Base-by-base conservation (phyloP, 495 filamentous ascomycete species). In the Podospora australis region DNA sequence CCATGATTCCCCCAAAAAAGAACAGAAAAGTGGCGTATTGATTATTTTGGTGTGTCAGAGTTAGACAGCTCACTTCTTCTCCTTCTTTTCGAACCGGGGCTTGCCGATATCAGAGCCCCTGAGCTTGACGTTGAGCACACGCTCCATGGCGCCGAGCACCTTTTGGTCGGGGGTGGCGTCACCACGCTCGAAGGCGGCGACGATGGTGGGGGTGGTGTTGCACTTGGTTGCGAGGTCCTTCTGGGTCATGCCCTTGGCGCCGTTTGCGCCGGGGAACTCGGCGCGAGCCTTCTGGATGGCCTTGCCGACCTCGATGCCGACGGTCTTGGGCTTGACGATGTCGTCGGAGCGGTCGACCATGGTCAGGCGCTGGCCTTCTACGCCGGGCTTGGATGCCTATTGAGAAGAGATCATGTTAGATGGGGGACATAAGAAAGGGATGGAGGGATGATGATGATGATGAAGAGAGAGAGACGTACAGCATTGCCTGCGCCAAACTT, bases 271-370 rank as follows among this genome's bases (percentile, higher is more conserved):
- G 19, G 28, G 25, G 74, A 71, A 86, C 66, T 72, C 78, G 59
- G 71, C 70, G 30, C 88, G 82, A 48, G 80, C 78, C 59, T 78
- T 74, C 56, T 79, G 78, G 78, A 98, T 95, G 20, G 84, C 88
- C 49, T 85, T 78, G 52, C 85, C 90, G 51, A 97, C 88, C 43
- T 79, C 73, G 52, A 71, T 65, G 57, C 90, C 88, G 40, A 96
- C 78, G 45, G 88, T 95, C 69, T 90, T 90, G 57, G 89, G 89
- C 73, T 95, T 95, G 67, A 96, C 81, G 71, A 96, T 95, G 66
- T 96, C 92, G 77, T 97, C 94, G 67, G 82, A 80, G 58, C 92
- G 92, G 78, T 97, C 92, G 65, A 99, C 90, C 77, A 96, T 99
- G 36, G 92, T 97, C 44, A 97, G 77, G 63, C 86, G 89, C 70